Conservation (phyloP, 2,329 filamentous ascomycete genomes). For the Colletotrichum gigasporum region DNA sequence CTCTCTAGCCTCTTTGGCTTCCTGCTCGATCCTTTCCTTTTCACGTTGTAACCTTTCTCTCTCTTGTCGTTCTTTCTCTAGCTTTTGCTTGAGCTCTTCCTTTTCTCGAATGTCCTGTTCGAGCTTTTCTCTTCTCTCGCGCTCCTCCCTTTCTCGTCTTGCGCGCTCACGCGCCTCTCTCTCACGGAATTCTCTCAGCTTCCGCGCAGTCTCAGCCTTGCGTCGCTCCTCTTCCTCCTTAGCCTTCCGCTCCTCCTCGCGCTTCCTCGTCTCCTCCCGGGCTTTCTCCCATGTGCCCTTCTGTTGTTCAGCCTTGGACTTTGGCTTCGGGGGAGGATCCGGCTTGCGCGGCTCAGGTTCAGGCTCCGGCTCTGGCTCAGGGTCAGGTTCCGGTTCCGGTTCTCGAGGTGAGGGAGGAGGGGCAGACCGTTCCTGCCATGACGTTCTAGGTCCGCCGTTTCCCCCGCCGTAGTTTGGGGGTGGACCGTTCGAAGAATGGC, state of each 20-base stretch:
- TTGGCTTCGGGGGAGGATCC: constrained; percentile 37
- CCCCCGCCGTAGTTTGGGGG: constrained; percentile 37
- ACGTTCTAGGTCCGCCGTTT: constrained; percentile 46
- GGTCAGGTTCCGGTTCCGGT: constrained; percentile 31
- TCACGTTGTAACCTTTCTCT: constrained; percentile 50
- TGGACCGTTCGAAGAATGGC: constrained; percentile 32
- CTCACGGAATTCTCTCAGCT: constrained; percentile 64
- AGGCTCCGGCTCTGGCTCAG: constrained; percentile 33
- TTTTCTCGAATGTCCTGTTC: constrained; percentile 45
- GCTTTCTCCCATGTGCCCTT: constrained; percentile 38
- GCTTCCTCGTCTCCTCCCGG: constrained; percentile 70
- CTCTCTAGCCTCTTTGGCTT: constrained; percentile 37
- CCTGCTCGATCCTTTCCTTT: constrained; percentile 59
- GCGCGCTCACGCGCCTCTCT: constrained; percentile 62
- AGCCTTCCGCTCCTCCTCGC: constrained; percentile 70
- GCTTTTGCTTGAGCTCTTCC: constrained; percentile 42
- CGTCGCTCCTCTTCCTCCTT: constrained; percentile 70
- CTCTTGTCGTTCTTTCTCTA: constrained; percentile 40
- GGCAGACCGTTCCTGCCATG: constrained; percentile 45
- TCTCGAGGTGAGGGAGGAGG: constrained; percentile 34
- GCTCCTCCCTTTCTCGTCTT: constrained; percentile 47
- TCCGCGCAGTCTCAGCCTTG: constrained; percentile 63
- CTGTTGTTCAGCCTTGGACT: constrained; percentile 31
- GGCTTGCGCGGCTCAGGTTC: constrained; percentile 38
- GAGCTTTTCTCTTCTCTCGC: constrained; percentile 44